Base-by-base conservation (phyloP, 345 rosid genomes). In the Aurinia saxatilis region DNA sequence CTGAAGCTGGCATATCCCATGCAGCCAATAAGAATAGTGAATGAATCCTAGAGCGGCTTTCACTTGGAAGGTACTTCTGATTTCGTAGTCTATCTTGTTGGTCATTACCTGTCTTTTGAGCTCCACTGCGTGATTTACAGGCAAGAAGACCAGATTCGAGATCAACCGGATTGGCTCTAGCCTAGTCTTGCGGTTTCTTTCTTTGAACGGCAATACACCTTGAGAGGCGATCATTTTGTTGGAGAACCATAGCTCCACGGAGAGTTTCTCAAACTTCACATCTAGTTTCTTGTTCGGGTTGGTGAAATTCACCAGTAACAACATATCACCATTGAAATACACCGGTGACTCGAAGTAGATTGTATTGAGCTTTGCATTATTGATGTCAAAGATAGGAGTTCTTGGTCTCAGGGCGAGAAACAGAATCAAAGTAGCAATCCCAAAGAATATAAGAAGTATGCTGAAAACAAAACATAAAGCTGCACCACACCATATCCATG, bases 121-220 rank as follows among this genome's bases (percentile, higher is more conserved):
- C 65, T 87, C 86, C 36, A 74, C 16, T 8, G 72, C 79, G 37
- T 75, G 79, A 61, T 72, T 79, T 64, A 65, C 82, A 0, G 96
- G 98, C 76, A 92, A 56, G 56, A 78, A 86, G 21, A 86, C 91
- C 80, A 89, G 73, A 71, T 87, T 89, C 1, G 96, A 86, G 67
- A 85, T 66, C 66, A 92, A 56, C 56, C 77, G 96, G 58, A 91
- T 76, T 11, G 81, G 38, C 55, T 71, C 80, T 67, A 81, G 37
- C 68, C 85, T 80, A 31, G 65, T 68, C 70, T 81, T 84, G 16
- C 84, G 60, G 37, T 70, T 75, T 66, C 85, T 78, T 59, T 83
- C 82, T 4, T 77, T 56, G 69, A 91, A 91, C 11, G 96, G 90
- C 78, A 80, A 75, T 60, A 84, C 44, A 46, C 74, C 70, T 70